A percentile compares a stretch with the other conserved stretches of the same genome.
Evolutionary conservation across 441 rosid genomes (phyloP).

Genomic region (Euphorbia celastroides): DNA sequence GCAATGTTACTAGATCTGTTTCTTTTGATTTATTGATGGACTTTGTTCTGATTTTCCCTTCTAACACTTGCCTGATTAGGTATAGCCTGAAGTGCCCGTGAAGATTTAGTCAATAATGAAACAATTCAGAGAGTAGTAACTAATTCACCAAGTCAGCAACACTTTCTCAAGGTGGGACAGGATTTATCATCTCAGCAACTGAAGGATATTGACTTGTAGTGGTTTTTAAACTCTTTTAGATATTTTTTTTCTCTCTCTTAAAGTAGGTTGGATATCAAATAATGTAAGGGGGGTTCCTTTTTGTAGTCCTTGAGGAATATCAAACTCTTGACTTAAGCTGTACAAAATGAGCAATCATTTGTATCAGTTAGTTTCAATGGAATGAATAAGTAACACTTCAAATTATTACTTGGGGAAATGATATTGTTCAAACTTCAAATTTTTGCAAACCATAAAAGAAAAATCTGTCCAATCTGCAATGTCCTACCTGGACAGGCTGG

Average conservation of each 20-base stretch:
- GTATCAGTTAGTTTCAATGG: background rate
- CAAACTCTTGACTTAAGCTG: background rate
- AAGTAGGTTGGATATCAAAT: background rate
- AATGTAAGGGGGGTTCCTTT: background rate
- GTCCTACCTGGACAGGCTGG: background rate
- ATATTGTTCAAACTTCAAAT: no score
- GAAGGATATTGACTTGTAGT: background rate
- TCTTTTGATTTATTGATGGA: background rate
- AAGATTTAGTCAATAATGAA: background rate
- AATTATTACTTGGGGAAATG: no score
- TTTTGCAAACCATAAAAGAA: no score
- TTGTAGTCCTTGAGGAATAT: background rate
- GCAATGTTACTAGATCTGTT: background rate
- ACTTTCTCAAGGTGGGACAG: no score
- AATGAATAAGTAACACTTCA: background rate
- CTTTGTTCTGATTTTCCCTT: background rate
- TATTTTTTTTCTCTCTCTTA: no score
- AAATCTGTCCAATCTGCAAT: background rate
- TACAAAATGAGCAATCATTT: background rate
- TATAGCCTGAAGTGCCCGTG: background rate
- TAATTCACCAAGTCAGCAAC: no score
- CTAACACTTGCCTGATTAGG: conserved; percentile 16
- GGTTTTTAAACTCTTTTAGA: no score
- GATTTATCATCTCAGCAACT: background rate
- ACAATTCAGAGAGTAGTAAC: background rate